Conservation (phyloP, 768 basidiomycete genomes). For the Calocybe gangraenosa region DNA sequence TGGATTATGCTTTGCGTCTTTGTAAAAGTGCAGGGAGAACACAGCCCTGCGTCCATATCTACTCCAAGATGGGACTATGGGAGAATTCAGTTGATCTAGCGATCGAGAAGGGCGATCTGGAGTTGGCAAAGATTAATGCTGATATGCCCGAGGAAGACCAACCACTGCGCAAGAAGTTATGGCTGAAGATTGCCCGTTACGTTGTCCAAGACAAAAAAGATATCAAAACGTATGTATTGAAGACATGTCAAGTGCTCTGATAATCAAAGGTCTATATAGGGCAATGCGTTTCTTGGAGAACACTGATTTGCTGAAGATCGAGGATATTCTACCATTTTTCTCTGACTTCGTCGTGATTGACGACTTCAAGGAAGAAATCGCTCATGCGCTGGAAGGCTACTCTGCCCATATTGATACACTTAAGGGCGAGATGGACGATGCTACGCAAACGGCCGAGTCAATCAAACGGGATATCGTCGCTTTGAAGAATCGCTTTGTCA, state of each 20-base stretch:
- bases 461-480: constrained; percentile 90
- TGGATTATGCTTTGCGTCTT: constrained; percentile 92
- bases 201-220: constrained; percentile 98
- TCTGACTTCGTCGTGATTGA: constrained; percentile 99
- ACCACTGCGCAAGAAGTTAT: constrained; percentile 84
- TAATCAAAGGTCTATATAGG: constrained; percentile 35
- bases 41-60: constrained; percentile 93
- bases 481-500: constrained; percentile 86
- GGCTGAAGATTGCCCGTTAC: constrained; percentile 98
- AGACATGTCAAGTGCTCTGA: background rate
- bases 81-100: constrained; percentile 97
- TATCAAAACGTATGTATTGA: constrained; percentile 82
- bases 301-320: constrained; percentile 93
- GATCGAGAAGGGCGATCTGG: constrained; percentile 89
- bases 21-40: constrained; percentile 81
- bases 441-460: constrained; percentile 85
- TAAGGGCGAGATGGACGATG: constrained; percentile 95
- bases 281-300: constrained; percentile 97
- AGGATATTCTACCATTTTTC: constrained; percentile 99
- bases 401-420: constrained; percentile 86
- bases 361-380: constrained; percentile 99
- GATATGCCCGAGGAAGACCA: constrained; percentile 93
- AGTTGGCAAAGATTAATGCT: constrained; percentile 92
- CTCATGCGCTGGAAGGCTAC: constrained; percentile 91
- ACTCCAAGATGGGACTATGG: constrained; percentile 95